These are phyloP conservation scores for Cladosporium colombiae DNA, from an alignment of 2,329 filamentous ascomycete species.

Conservation along the genomic window DNA sequence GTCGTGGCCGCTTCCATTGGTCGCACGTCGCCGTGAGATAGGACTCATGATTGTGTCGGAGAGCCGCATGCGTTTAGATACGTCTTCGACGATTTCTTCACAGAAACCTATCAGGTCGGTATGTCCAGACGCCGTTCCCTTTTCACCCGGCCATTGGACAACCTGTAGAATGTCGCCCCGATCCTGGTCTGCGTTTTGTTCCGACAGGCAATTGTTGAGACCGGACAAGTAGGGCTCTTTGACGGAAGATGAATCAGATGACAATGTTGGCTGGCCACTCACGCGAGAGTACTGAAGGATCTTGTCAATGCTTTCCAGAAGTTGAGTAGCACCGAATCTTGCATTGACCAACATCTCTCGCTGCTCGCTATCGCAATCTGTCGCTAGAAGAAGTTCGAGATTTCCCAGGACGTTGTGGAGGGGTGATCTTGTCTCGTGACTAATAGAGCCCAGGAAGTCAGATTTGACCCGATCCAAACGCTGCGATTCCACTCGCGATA, in stretches of 20 bases:
- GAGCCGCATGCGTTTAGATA: slow-evolving; percentile 10
- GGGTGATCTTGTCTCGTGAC: slow-evolving; percentile 37
- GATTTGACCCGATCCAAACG: slow-evolving; percentile 43
- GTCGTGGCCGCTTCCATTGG: not conserved
- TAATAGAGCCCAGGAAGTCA: slow-evolving; percentile 45
- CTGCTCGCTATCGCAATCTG: slow-evolving; percentile 26
- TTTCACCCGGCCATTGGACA: not conserved
- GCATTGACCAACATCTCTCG: slow-evolving; percentile 33
- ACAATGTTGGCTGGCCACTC: not conserved
- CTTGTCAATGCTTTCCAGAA: slow-evolving; percentile 45
- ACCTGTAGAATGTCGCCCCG: not conserved
- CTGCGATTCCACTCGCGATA: slow-evolving; percentile 54
- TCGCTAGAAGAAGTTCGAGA: slow-evolving; percentile 51
- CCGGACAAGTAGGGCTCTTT: not conserved
- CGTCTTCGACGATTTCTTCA: slow-evolving; percentile 11
- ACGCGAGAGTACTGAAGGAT: slow-evolving; percentile 31
- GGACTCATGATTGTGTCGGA: slow-evolving; percentile 11
- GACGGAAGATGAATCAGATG: not conserved
- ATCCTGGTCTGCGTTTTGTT: not conserved
- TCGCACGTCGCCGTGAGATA: not conserved
- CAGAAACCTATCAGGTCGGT: slow-evolving; percentile 2
- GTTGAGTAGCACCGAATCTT: slow-evolving; percentile 38
- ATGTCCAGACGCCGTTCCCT: not conserved
- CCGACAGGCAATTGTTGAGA: not conserved
- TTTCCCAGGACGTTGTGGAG: slow-evolving; percentile 33